Evolutionary conservation across 179 eudicot genomes (phyloP).

Genomic region (Corrigiola litoralis): DNA sequence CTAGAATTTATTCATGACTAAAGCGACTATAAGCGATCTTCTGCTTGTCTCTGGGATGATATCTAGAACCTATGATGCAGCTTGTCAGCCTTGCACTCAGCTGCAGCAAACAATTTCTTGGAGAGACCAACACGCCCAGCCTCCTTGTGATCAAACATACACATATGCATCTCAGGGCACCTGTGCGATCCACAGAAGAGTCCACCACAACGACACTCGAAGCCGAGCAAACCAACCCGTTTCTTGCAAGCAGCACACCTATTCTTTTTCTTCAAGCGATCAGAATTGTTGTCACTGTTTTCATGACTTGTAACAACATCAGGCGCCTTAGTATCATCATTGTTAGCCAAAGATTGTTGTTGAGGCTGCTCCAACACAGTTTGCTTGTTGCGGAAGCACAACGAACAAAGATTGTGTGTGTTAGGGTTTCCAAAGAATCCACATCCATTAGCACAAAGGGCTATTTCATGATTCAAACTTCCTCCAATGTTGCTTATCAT

Average conservation of each 20-base stretch:
- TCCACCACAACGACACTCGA: constrained; percentile 37
- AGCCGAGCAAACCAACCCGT: constrained; percentile 43
- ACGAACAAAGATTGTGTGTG: constrained; percentile 48
- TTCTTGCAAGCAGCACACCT: constrained; percentile 35
- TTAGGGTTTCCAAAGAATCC: constrained; percentile 53
- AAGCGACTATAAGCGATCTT: too few species aligned
- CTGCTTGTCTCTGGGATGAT: too few species aligned
- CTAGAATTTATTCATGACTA: too few species aligned
- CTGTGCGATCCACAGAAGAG: constrained; percentile 38
- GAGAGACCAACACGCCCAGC: constrained; percentile 17
- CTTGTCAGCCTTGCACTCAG: constrained; percentile 31
- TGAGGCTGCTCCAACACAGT: not conserved
- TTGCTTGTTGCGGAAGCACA: constrained; percentile 37
- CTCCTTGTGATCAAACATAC: constrained; percentile 29
- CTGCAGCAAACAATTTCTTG: constrained; percentile 22
- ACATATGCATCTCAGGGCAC: constrained; percentile 40
- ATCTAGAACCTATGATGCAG: not conserved
- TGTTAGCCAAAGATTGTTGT: too few species aligned
- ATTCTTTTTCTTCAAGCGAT: constrained; percentile 12
- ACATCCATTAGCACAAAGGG: constrained; percentile 53
- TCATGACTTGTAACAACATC: too few species aligned
- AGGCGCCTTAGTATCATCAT: too few species aligned
- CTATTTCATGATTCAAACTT: too few species aligned
- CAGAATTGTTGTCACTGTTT: too few species aligned
- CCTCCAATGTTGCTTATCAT: too few species aligned